A percentile compares a stretch with the other conserved stretches of the same genome.
These are phyloP conservation scores for Mentha longifolia DNA, from an alignment of 257 asterid species.

Conservation along the genomic window DNA sequence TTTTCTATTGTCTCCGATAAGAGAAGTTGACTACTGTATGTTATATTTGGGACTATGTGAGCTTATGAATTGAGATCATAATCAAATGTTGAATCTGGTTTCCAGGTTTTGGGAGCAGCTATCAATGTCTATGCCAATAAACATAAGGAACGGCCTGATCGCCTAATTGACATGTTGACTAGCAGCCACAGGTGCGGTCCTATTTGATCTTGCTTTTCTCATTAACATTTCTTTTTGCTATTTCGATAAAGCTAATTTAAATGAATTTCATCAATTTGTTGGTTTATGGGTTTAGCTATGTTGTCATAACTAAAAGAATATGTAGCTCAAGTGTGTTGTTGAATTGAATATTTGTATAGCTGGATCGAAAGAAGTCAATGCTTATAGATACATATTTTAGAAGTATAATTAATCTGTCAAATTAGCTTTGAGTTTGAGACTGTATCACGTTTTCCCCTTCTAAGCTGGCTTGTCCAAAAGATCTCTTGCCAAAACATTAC, in stretches of 20 bases:
- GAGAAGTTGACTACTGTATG: too few species aligned
- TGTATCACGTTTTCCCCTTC: slow-evolving; percentile 1
- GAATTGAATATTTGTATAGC: slow-evolving; percentile 14
- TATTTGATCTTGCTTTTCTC: neutral
- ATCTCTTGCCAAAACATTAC: neutral
- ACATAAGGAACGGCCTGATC: slow-evolving; percentile 98
- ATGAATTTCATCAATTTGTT: slow-evolving; percentile 15
- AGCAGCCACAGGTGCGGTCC: slow-evolving; percentile 82
- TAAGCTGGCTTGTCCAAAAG: neutral
- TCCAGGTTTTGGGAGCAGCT: slow-evolving; percentile 95
- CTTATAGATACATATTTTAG: neutral
- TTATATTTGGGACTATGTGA: too few species aligned
- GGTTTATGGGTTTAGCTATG: slow-evolving; percentile 14
- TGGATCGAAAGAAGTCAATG: slow-evolving; percentile 5
- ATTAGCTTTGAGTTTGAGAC: slow-evolving; percentile 16
- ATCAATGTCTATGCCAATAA: slow-evolving; percentile 94
- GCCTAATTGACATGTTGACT: slow-evolving; percentile 96
- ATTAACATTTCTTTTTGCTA: too few species aligned
- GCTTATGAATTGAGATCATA: slow-evolving; percentile 7
- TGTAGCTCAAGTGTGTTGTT: neutral
- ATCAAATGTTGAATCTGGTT: slow-evolving; percentile 20
- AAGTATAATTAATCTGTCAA: slow-evolving; percentile 16
- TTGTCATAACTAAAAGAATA: slow-evolving; percentile 2
- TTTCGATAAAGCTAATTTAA: neutral
- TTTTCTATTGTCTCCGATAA: too few species aligned